Evolutionary conservation across 257 asterid genomes (phyloP), one percentile per base, ranked within the genome.

Genomic region (Plantago ovata): DNA sequence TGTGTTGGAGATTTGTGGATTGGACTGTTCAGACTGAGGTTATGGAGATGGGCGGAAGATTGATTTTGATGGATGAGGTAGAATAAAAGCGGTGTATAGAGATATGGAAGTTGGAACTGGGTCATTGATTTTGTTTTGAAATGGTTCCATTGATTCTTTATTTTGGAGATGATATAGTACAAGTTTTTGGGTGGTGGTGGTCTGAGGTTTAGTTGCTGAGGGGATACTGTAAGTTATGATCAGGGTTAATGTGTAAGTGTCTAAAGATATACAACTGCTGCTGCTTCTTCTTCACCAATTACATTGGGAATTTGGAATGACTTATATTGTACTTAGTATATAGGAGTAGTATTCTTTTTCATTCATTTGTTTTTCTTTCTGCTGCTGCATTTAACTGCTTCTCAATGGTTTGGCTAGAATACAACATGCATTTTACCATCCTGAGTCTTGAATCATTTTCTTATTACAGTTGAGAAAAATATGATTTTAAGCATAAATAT

Each of bases 1-100:
- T 9, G 57, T 85, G 3, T 77, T 91, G 5, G 95, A 85, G 62
- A 75, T 87, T 3, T 91, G 98, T 18, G 94, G 94, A 13, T 80
- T 91, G 65, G 69, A 87, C 49, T 91, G 98, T 28, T 91, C 85
- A 19, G 82, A 86, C 66, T 72, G 71, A 78, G 65, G 59, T 14
- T 3, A 23, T 16, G 51, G 18, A 12, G 47, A 50, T 24, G 62
- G 24, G 36, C 36, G 36, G 36, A 28, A 28, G 36, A 8, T 3
- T 8, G 36, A 28, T 28, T 56, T 44, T 44, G 49, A 44, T 56
- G 20, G 44, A 38, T 60, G 50, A 36, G 53, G 69, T 62, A 54
- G 76, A 69, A 57, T 53, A 66, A 62, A 18, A 39, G 56, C n/a
- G 58, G 18, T 56, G 77, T 70, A 60, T 65, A 67, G 69, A 69